A percentile compares a stretch with the other conserved stretches of the same genome.
These are phyloP conservation scores for Boletus rubropictus DNA, from an alignment of 768 basidiomycete species.

Conservation along the genomic window DNA sequence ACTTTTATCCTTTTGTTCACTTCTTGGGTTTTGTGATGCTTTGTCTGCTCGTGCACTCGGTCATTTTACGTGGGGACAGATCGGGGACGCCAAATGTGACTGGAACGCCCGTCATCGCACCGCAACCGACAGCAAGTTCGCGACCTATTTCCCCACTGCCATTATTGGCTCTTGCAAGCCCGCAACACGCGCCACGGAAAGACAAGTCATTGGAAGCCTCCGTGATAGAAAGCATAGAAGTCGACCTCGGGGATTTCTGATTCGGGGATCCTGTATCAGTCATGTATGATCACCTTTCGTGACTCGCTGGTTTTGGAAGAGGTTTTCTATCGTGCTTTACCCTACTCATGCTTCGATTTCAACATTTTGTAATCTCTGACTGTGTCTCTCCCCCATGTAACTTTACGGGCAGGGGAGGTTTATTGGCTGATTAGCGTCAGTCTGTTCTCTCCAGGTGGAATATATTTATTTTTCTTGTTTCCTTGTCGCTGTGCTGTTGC, in stretches of 20 bases:
- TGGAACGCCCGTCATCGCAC: slow-evolving; percentile 37
- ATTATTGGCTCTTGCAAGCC: slow-evolving; percentile 17
- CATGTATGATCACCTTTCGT: slow-evolving; percentile 2
- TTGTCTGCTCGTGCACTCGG: slow-evolving; percentile 9
- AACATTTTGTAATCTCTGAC: slow-evolving; percentile 1
- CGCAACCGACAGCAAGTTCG: slow-evolving; percentile 21
- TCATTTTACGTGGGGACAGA: slow-evolving; percentile 19
- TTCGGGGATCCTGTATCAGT: not conserved
- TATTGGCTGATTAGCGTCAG: slow-evolving; percentile 5
- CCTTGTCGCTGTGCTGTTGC: not conserved
- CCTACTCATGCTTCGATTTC: not conserved
- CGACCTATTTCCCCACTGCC: slow-evolving; percentile 36
- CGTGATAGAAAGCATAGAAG: slow-evolving; percentile 61
- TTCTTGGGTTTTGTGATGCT: slow-evolving; percentile 19
- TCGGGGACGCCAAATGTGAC: slow-evolving; percentile 46
- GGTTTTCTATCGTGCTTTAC: not conserved
- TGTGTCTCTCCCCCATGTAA: slow-evolving; percentile 4
- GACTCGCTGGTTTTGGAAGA: not conserved
- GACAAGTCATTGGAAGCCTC: slow-evolving; percentile 48
- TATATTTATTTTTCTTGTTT: not conserved
- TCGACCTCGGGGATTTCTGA: slow-evolving; percentile 77
- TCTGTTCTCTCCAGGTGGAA: not conserved
- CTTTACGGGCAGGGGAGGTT: not conserved
- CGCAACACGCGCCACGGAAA: slow-evolving; percentile 26
- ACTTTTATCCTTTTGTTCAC: slow-evolving; percentile 1